Evolutionary conservation across 1,284 basidiomycete species (phyloP).

Genomic region (Apiotrichum akiyoshidainum): DNA sequence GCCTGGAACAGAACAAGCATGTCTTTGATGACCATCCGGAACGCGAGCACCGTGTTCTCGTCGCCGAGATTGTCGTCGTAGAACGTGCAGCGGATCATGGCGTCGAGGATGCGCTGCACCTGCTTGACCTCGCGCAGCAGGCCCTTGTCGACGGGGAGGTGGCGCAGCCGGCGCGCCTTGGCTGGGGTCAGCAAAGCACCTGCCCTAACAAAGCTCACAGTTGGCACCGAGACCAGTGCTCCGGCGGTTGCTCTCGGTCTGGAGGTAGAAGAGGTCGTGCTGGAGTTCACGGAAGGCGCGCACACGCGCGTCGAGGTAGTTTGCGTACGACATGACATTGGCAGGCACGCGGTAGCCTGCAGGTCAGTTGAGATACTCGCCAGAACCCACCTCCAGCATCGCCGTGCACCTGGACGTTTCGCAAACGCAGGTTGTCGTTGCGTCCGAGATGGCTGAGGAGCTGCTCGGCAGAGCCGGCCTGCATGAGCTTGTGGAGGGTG

Average conservation of each 20-base stretch:
- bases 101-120: conserved; percentile 84
- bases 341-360: conserved; percentile 78
- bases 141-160: conserved; percentile 94
- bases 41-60: conserved; percentile 81
- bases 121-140: conserved; percentile 85
- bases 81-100: conserved; percentile 79
- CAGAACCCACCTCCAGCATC: conserved; percentile 9
- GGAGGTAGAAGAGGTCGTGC: conserved; percentile 87
- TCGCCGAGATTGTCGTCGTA: conserved; percentile 91
- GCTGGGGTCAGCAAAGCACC: conserved; percentile 25
- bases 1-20: conserved; percentile 92
- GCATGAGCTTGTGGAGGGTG: conserved; percentile 89
- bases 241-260: conserved; percentile 79
- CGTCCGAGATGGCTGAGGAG: conserved; percentile 77
- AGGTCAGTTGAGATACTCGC: neutral
- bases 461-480: conserved; percentile 88
- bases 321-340: conserved; percentile 81
- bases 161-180: conserved; percentile 67
- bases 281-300: conserved; percentile 85
- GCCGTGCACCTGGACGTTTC: conserved; percentile 66
- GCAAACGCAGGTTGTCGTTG: conserved; percentile 71
- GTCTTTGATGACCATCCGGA: conserved; percentile 96
- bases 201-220: conserved; percentile 32
- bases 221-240: conserved; percentile 45
- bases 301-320: conserved; percentile 85